Evolutionary conservation across 2,329 filamentous ascomycete species (phyloP).

Genomic region (Karstenula rhodostoma): DNA sequence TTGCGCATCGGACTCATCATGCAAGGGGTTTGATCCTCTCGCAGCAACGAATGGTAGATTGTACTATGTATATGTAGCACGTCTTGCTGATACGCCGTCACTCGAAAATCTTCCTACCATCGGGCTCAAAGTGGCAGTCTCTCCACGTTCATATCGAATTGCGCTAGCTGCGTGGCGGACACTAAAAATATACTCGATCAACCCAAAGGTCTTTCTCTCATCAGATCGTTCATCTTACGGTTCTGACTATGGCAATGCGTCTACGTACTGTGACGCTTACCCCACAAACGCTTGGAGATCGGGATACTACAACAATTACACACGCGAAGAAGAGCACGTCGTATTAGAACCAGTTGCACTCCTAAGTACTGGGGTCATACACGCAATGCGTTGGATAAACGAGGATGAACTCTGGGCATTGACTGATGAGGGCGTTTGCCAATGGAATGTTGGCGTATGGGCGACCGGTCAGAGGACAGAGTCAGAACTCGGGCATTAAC

Average conservation of each 20-base stretch:
- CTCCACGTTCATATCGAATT: conserved; percentile 26
- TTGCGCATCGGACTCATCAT: conserved; percentile 16
- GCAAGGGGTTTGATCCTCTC: conserved; percentile 17
- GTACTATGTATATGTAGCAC: conserved; percentile 27
- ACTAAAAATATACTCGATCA: conserved; percentile 28
- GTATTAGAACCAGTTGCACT: conserved; percentile 28
- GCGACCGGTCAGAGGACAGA: neutral
- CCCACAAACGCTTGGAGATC: conserved; percentile 19
- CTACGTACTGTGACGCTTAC: conserved; percentile 12
- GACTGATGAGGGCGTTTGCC: conserved; percentile 26
- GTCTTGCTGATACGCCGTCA: conserved; percentile 23
- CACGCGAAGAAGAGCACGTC: conserved; percentile 19
- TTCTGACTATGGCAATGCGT: neutral
- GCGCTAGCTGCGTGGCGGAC: conserved; percentile 34
- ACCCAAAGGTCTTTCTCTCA: conserved; percentile 31
- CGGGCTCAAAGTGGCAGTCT: conserved; percentile 30
- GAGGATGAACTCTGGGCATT: conserved; percentile 36
- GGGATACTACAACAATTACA: conserved; percentile 17
- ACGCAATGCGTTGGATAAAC: conserved; percentile 23
- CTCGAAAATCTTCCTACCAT: conserved; percentile 26
- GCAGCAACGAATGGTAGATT: conserved; percentile 10
- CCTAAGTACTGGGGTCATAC: conserved; percentile 24
- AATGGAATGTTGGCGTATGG: conserved; percentile 25
- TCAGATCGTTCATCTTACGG: conserved; percentile 11
- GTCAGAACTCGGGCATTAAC: conserved; percentile 16